Conservation (phyloP, 2,329 filamentous ascomycete genomes). For the Hypoxylon sp. region DNA sequence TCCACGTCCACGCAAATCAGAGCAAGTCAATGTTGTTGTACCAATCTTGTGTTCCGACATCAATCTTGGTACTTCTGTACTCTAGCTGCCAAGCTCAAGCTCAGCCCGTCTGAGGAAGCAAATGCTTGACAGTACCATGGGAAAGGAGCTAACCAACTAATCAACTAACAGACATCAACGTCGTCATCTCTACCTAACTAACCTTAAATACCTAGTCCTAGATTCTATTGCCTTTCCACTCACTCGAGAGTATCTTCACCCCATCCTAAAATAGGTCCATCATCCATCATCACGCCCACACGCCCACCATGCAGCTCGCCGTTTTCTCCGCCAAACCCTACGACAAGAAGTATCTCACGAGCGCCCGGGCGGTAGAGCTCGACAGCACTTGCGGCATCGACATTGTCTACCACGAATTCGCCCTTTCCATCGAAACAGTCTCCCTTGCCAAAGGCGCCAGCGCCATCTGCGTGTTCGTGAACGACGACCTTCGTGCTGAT, state of each 20-base stretch:
- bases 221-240: not conserved
- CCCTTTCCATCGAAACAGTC: slow-evolving; percentile 68
- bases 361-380: slow-evolving; percentile 55
- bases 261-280: slow-evolving; percentile 1
- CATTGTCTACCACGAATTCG: slow-evolving; percentile 69
- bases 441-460: slow-evolving; percentile 64
- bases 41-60: too few species aligned
- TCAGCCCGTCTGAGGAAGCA: too few species aligned
- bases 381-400: slow-evolving; percentile 58
- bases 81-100: slow-evolving; percentile 40
- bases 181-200: not conserved
- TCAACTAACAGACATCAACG: too few species aligned
- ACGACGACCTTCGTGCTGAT: slow-evolving; percentile 67
- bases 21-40: not conserved
- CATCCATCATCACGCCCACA: not conserved
- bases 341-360: slow-evolving; percentile 68
- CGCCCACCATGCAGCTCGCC: slow-evolving; percentile 61
- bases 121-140: too few species aligned
- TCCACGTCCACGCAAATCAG: not conserved
- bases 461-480: slow-evolving; percentile 77
- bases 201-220: too few species aligned
- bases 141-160: too few species aligned
- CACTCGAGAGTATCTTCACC: not conserved
- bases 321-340: slow-evolving; percentile 76
- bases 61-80: too few species aligned